These are phyloP conservation scores for Amauroascus niger DNA, from an alignment of 2,329 filamentous ascomycete genomes.

Conservation along the genomic window DNA sequence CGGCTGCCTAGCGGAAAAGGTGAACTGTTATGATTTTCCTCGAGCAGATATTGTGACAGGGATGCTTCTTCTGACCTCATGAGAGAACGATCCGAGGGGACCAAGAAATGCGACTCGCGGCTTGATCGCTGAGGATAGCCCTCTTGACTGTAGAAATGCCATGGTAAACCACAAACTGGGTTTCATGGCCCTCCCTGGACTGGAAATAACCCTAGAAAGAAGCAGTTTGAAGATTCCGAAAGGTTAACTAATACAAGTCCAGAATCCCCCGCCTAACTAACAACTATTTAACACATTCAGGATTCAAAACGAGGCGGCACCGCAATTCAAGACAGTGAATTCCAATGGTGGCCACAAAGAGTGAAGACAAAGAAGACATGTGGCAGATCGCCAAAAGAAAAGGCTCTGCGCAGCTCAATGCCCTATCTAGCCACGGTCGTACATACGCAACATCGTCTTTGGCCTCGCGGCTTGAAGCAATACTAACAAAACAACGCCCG, in stretches of 20 bases:
- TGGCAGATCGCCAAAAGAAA: neutral
- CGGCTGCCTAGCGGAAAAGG: conserved; percentile 41
- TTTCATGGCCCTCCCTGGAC: conserved; percentile 1
- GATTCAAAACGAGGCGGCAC: neutral
- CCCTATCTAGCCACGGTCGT: neutral
- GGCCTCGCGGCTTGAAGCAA: conserved; percentile 3
- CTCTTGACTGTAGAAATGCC: conserved; percentile 9
- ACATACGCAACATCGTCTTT: neutral
- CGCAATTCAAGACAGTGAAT: neutral
- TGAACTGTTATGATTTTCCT: conserved; percentile 8
- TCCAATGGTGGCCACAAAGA: conserved; percentile 1
- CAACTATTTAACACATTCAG: no score
- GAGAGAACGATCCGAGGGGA: conserved; percentile 57
- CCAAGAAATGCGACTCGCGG: conserved; percentile 49
- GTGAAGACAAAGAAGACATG: conserved; percentile 3
- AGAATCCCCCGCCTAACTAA: neutral
- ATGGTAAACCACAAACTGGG: neutral
- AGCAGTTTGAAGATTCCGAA: neutral
- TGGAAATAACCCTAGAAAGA: no score
- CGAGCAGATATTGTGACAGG: conserved; percentile 10
- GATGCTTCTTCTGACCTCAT: conserved; percentile 48
- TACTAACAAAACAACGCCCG: conserved; percentile 41
- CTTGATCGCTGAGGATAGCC: conserved; percentile 12
- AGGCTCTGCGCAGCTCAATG: neutral
- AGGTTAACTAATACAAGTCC: neutral